phyloP scores from a whole-genome alignment of 2,329 filamentous ascomycete genomes.

The Sporothrix brasiliensis region DNA sequence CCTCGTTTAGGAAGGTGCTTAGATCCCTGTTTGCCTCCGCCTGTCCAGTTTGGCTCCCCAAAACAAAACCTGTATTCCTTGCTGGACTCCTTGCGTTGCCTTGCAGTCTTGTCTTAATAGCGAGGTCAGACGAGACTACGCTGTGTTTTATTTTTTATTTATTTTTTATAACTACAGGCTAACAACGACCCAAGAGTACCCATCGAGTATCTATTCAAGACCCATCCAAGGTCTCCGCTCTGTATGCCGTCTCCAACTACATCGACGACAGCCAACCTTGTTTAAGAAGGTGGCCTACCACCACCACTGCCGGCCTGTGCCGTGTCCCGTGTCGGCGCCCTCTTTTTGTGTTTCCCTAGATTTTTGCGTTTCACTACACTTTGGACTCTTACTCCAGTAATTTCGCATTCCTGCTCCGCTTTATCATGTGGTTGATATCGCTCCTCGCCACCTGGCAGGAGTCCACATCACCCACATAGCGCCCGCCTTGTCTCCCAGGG shows the following conservation, averaged over 20 bases:
- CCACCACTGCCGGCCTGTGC: neutral
- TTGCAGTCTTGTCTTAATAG: neutral
- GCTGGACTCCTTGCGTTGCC: neutral
- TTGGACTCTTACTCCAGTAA: too few species aligned
- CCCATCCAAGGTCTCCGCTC: neutral
- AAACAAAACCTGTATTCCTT: neutral
- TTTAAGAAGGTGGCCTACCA: constrained; percentile 4
- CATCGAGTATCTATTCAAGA: neutral
- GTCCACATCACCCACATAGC: constrained; percentile 14
- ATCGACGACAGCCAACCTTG: neutral
- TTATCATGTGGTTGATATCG: neutral
- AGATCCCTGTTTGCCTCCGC: too few species aligned
- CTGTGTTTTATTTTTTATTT: too few species aligned
- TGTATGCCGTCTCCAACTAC: neutral
- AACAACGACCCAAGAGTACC: neutral
- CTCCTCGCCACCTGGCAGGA: neutral
- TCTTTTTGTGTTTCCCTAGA: too few species aligned
- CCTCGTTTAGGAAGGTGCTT: constrained; percentile 22
- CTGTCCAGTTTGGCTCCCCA: neutral
- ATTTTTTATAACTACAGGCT: too few species aligned
- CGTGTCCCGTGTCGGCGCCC: neutral
- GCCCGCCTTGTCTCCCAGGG: neutral
- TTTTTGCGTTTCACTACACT: too few species aligned
- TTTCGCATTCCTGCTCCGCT: neutral
- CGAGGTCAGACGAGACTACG: neutral